Evolutionary conservation across 192 early-diverging fungal genomes (phyloP).

Genomic region (Backusella luteola): DNA sequence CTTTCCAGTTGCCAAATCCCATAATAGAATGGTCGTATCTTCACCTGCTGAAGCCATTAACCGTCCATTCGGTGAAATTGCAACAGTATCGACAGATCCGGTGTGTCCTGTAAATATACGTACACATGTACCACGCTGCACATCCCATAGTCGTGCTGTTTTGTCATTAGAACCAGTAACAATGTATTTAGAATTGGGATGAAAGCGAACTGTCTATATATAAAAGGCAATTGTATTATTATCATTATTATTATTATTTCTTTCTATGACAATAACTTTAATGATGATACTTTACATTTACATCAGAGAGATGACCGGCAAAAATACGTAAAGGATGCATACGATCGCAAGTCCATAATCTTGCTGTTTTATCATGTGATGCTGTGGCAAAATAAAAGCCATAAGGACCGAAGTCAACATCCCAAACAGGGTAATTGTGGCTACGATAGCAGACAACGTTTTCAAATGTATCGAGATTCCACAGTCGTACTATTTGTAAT

Average conservation of each 20-base stretch:
- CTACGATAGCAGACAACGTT: slow-evolving; percentile 94
- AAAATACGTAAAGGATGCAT: slow-evolving; percentile 95
- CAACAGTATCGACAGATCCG: slow-evolving; percentile 81
- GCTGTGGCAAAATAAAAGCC: slow-evolving; percentile 98
- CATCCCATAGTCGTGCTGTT: slow-evolving; percentile 89
- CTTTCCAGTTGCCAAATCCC: slow-evolving; percentile 89
- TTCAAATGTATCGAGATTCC: slow-evolving; percentile 87
- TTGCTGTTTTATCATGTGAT: slow-evolving; percentile 91
- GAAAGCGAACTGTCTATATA: slow-evolving; percentile 80
- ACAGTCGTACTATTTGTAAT: slow-evolving; percentile 69
- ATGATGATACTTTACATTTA: slow-evolving; percentile 65
- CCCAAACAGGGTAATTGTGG: slow-evolving; percentile 97
- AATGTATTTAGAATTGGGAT: slow-evolving; percentile 95
- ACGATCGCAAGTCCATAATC: slow-evolving; percentile 96
- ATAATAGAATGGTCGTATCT: slow-evolving; percentile 76
- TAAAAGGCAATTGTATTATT: background rate
- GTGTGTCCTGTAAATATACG: slow-evolving; percentile 89
- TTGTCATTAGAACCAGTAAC: slow-evolving; percentile 91
- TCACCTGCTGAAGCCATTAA: slow-evolving; percentile 87
- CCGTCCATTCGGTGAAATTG: slow-evolving; percentile 90
- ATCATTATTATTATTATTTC: background rate
- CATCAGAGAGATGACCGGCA: slow-evolving; percentile 96
- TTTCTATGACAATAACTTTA: no score
- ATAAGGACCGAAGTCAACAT: slow-evolving; percentile 86
- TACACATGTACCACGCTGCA: slow-evolving; percentile 85